Evolutionary conservation across 208 protist species (phyloP), one percentile per base, ranked within the genome.

Genomic region (Wallacemonas collosoma): DNA sequence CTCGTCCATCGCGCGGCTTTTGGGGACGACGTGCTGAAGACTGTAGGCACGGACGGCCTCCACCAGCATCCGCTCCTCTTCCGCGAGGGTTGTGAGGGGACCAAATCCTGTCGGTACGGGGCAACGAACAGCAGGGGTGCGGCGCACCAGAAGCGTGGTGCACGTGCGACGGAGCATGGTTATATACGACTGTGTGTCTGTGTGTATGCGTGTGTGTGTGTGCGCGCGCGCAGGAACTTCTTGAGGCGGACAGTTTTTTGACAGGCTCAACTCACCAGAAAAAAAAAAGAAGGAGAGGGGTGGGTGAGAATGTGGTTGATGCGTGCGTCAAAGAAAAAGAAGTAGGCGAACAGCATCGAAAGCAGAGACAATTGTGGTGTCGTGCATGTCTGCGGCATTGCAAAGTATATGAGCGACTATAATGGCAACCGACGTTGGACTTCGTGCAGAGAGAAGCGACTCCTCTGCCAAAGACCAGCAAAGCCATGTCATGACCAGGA

Each of bases 1-100:
- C 62, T 93, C 76, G 73, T 98, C 95, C 95, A 98, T 98, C 53
- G 83, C 75, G 5, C 55, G 58, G 9, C 88, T 81, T 17, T 73
- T 80, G 1, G 94, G 94, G 14, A 67, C 88, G 1, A 98, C 65
- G n/a, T 84, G 75, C 58, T 83, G 65, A 12, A 82, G 70, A 53
- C 87, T 86, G 77, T 93, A 98, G 15, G 76, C 69, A 0, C 77
- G 79, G 40, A 96, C 94, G 9, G 85, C 77, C 8, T 91, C 77
- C 0, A 90, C 73, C 12, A 95, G 82, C 85, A 91, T 91, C 56
- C 71, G 76, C 61, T 95, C 90, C 14, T 93, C 88, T 26, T 87
- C 86, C 3, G 81, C 82, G 15, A 93, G 72, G 45, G 75, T 65
- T 17, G 81, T 90, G 14, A 87, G 56, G 8, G 81, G 81, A 9